Percentiles rank a stretch among this genome's conserved stretches.
Conservation (phyloP, 2,329 filamentous ascomycete genomes). For the Colletotrichum coccodes region DNA sequence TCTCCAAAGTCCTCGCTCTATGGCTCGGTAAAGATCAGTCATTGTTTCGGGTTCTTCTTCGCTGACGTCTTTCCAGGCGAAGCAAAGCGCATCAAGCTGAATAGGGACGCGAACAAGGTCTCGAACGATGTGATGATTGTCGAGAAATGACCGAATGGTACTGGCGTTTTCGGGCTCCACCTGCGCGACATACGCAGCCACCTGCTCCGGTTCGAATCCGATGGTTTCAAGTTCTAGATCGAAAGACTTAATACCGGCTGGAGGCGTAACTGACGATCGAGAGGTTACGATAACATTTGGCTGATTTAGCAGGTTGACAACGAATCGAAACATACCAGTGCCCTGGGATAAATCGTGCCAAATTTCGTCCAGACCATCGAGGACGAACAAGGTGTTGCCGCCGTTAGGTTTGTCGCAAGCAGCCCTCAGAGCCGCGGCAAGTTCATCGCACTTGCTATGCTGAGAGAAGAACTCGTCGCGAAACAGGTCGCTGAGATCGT, state of each 20-base stretch:
- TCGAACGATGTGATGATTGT: slow-evolving; percentile 19
- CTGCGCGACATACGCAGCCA: too few species aligned
- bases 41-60: slow-evolving; percentile 7
- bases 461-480: not conserved
- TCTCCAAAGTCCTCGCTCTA: slow-evolving; percentile 5
- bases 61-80: not conserved
- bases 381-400: not conserved
- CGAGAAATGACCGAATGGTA: slow-evolving; percentile 48
- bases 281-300: slow-evolving; percentile 52
- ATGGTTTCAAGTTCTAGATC: slow-evolving; percentile 52
- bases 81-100: slow-evolving; percentile 18
- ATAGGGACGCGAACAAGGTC: slow-evolving; percentile 12
- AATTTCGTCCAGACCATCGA: slow-evolving; percentile 1
- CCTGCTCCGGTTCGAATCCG: slow-evolving; percentile 49
- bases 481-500: not conserved
- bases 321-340: slow-evolving; percentile 35
- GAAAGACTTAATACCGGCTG: slow-evolving; percentile 26
- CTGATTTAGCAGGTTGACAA: slow-evolving; percentile 43
- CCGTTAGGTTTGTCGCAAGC: too few species aligned
- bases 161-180: too few species aligned
- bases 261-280: slow-evolving; percentile 41
- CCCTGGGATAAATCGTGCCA: slow-evolving; percentile 29
- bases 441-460: too few species aligned
- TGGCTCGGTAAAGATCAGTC: slow-evolving; percentile 17
- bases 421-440: too few species aligned